These are phyloP conservation scores for Hygrocybe punicea DNA, from an alignment of 768 basidiomycete genomes.

Conservation along the genomic window DNA sequence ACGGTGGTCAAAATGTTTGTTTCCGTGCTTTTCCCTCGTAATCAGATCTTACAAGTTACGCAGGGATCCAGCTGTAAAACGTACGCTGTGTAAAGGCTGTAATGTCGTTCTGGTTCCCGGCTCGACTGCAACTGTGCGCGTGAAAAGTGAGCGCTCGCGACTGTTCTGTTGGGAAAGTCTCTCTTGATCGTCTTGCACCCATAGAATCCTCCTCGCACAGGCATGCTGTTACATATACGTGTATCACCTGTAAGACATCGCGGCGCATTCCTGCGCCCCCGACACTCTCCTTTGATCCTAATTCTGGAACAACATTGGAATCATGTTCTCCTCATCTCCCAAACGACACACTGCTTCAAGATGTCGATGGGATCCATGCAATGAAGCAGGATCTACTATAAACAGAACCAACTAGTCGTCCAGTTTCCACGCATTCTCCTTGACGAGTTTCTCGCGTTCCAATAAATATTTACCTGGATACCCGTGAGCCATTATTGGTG, in stretches of 20 bases:
- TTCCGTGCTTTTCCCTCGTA: conserved; percentile 1
- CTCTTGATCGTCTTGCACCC: neutral
- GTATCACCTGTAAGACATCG: conserved; percentile 52
- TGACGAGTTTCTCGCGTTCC: conserved; percentile 74
- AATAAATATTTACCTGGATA: conserved; percentile 71
- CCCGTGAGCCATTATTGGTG: neutral
- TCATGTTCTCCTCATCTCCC: neutral
- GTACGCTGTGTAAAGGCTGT: conserved; percentile 72
- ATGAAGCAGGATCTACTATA: neutral
- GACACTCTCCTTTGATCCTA: conserved; percentile 14
- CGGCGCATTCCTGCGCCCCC: conserved; percentile 70
- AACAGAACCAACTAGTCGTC: conserved; percentile 47
- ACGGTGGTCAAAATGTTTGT: conserved; percentile 74
- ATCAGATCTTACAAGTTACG: neutral
- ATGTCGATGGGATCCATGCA: neutral
- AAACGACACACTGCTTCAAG: neutral
- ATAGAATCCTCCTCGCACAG: conserved; percentile 44
- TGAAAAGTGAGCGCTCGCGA: conserved; percentile 49
- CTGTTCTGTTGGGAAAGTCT: neutral
- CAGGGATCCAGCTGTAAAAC: conserved; percentile 83
- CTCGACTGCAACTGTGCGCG: conserved; percentile 56
- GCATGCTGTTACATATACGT: conserved; percentile 56
- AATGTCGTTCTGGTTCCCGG: conserved; percentile 65
- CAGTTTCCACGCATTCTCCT: conserved; percentile 77
- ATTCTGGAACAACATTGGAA: neutral